Evolutionary conservation across 129 eudicot species (phyloP).

Genomic region (Chrysanthemum lavandulifolium): DNA sequence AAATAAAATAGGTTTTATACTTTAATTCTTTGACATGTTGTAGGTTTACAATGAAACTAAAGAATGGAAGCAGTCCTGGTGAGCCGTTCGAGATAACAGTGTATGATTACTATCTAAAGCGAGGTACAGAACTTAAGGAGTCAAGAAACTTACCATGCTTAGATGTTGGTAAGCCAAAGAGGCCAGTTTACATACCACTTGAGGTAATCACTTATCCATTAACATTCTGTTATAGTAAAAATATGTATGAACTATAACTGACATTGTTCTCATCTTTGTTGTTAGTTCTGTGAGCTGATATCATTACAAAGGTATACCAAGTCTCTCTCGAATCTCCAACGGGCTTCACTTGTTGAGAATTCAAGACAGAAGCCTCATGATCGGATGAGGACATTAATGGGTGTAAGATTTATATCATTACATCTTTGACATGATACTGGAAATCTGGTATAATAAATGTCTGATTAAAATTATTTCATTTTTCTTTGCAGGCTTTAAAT

Average conservation of each 20-base stretch:
- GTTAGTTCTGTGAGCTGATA: constrained; percentile 55
- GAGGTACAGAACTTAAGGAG: constrained; percentile 26
- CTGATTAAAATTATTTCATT: neutral
- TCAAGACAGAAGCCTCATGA: constrained; percentile 87
- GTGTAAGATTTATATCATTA: constrained; percentile 18
- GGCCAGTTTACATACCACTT: constrained; percentile 70
- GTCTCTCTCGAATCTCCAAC: constrained; percentile 52
- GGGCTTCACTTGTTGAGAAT: constrained; percentile 72
- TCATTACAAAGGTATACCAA: constrained; percentile 81
- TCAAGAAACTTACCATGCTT: constrained; percentile 75
- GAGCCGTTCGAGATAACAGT: constrained; percentile 51
- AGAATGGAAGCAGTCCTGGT: constrained; percentile 33
- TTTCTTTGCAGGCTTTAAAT: constrained; percentile 18
- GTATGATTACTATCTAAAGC: constrained; percentile 64
- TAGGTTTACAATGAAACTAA: constrained; percentile 55
- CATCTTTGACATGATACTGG: neutral
- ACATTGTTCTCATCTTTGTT: neutral
- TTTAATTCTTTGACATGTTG: neutral
- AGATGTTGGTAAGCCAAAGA: constrained; percentile 82
- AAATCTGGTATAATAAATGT: neutral
- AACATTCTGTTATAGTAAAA: neutral
- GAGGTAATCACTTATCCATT: constrained; percentile 43
- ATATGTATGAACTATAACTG: neutral
- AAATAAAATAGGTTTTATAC: neutral
- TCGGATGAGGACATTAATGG: constrained; percentile 52